Conservation (phyloP, 805 yeast genomes). For the Yamadazyma sp. region DNA sequence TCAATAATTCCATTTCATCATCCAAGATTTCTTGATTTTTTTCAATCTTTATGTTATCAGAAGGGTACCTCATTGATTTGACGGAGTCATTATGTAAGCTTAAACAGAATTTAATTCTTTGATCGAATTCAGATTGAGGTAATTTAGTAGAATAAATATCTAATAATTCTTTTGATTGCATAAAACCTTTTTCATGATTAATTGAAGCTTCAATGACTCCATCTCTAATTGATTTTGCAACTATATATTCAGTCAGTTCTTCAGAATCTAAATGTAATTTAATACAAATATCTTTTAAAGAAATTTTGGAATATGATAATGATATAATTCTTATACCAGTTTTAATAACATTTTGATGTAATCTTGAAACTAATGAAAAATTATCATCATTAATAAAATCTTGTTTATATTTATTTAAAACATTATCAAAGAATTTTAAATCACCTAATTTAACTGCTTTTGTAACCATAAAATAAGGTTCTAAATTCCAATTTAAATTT, state of each 20-base stretch:
- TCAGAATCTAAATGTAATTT: constrained; percentile 90
- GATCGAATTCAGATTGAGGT: constrained; percentile 87
- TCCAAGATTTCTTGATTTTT: constrained; percentile 32
- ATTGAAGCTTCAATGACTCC: constrained; percentile 95
- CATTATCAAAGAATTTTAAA: constrained; percentile 71
- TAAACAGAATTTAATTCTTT: constrained; percentile 90
- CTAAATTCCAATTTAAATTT: constrained; percentile 52
- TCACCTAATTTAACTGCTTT: constrained; percentile 93
- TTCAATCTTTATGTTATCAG: constrained; percentile 24
- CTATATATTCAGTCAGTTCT: constrained; percentile 94
- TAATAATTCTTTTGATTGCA: constrained; percentile 82
- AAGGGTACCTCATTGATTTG: constrained; percentile 91
- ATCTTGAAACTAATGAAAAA: constrained; percentile 78
- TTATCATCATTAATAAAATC: constrained; percentile 72
- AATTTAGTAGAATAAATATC: constrained; percentile 84
- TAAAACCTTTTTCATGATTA: constrained; percentile 85
- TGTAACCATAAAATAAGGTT: constrained; percentile 83
- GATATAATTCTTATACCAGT: constrained; percentile 95
- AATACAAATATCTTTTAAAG: constrained; percentile 90
- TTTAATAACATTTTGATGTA: constrained; percentile 95
- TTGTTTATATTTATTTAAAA: constrained; percentile 59
- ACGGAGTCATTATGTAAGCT: constrained; percentile 88
- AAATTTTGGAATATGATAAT: constrained; percentile 83
- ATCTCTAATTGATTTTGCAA: constrained; percentile 93
- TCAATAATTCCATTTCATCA: constrained; percentile 41